These are phyloP conservation scores for Dryas octopetala DNA, from an alignment of 306 rosid species.

Conservation along the genomic window DNA sequence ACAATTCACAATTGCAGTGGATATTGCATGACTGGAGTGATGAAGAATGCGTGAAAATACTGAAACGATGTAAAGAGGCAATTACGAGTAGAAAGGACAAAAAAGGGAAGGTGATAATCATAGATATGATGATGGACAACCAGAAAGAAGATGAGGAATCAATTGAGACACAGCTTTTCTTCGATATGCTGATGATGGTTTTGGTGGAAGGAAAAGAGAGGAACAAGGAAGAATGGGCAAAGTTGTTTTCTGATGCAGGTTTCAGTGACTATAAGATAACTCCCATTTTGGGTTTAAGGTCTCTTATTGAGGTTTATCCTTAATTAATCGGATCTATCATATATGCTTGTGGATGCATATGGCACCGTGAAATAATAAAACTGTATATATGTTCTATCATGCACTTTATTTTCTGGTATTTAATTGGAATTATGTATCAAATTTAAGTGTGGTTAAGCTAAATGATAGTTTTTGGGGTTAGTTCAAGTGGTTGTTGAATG, in stretches of 20 bases:
- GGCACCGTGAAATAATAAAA: too few species aligned
- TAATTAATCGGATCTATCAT: background rate
- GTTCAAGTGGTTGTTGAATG: too few species aligned
- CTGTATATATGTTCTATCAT: too few species aligned
- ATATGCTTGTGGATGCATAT: too few species aligned
- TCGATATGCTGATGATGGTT: too few species aligned
- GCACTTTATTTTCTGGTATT: too few species aligned
- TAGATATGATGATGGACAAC: conserved; percentile 43
- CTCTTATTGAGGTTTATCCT: conserved; percentile 38
- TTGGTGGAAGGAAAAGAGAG: too few species aligned
- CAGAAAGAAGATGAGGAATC: conserved; percentile 21
- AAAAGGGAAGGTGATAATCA: conserved; percentile 43
- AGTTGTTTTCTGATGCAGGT: conserved; percentile 32
- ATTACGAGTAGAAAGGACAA: conserved; percentile 17
- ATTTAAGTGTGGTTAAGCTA: too few species aligned
- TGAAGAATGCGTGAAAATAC: conserved; percentile 40
- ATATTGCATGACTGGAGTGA: conserved; percentile 18
- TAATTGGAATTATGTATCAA: too few species aligned
- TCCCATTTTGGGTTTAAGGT: conserved; percentile 34
- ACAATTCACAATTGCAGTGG: too few species aligned
- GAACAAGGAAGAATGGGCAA: conserved; percentile 15
- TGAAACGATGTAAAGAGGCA: conserved; percentile 45
- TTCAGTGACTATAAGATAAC: conserved; percentile 35
- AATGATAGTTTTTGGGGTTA: too few species aligned
- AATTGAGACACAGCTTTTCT: conserved; percentile 20